Evolutionary conservation across 2,329 filamentous ascomycete genomes (phyloP).

Genomic region (Neoascochyta sp.): DNA sequence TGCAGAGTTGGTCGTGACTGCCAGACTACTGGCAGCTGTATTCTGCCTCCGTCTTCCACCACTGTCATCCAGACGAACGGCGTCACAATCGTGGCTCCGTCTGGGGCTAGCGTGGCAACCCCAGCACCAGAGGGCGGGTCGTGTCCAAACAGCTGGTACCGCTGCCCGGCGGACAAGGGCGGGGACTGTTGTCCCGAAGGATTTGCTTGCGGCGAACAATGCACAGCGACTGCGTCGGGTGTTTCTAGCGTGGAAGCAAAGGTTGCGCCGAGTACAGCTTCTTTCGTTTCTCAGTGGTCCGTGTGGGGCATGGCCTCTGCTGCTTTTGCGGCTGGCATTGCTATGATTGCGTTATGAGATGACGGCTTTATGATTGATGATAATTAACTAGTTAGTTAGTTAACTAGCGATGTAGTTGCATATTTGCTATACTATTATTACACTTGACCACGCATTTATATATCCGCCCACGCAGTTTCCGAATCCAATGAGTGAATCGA

Average conservation of each 20-base stretch:
- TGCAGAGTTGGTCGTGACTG: slow-evolving; percentile 87
- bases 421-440: no score
- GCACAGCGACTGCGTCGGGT: slow-evolving; percentile 32
- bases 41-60: slow-evolving; percentile 54
- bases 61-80: slow-evolving; percentile 63
- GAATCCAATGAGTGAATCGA: no score
- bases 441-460: no score
- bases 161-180: slow-evolving; percentile 61
- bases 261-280: slow-evolving; percentile 38
- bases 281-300: slow-evolving; percentile 21
- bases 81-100: slow-evolving; percentile 66
- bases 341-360: slow-evolving; percentile 39
- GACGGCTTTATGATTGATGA: slow-evolving; percentile 1
- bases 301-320: slow-evolving; percentile 30
- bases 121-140: slow-evolving; percentile 39
- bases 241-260: slow-evolving; percentile 32
- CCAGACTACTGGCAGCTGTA: slow-evolving; percentile 69
- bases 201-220: slow-evolving; percentile 35
- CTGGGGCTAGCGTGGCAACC: slow-evolving; percentile 44
- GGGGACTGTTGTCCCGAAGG: slow-evolving; percentile 79
- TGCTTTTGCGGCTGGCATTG: slow-evolving; percentile 32
- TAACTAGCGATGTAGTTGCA: not conserved
- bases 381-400: no score
- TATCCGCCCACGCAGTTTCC: no score
- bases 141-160: slow-evolving; percentile 78